These are phyloP conservation scores for Pseudocercospora fijiensis DNA, from an alignment of 2,329 filamentous ascomycete species.

Conservation along the genomic window DNA sequence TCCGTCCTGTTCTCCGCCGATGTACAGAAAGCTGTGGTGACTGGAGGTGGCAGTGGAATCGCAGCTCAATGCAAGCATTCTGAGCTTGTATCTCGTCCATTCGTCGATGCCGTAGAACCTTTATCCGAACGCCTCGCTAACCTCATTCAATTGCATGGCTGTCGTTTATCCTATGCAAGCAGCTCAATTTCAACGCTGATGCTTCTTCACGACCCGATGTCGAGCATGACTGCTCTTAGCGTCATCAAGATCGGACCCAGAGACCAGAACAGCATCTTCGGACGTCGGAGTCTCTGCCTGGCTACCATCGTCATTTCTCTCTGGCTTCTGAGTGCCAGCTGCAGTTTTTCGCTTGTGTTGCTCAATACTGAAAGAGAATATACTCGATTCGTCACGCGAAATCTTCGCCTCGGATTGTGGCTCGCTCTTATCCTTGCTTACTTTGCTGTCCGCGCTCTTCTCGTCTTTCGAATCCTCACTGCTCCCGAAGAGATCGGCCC, in stretches of 20 bases:
- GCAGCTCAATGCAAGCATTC: no score
- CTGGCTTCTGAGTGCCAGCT: neutral
- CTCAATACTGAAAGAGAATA: slow-evolving; percentile 17
- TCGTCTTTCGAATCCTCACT: neutral
- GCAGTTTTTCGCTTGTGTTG: slow-evolving; percentile 3
- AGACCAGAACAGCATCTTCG: slow-evolving; percentile 13
- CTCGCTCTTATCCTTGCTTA: neutral
- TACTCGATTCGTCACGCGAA: slow-evolving; percentile 1
- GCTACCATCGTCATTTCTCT: neutral
- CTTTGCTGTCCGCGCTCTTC: neutral
- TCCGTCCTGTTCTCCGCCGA: neutral
- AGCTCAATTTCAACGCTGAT: neutral
- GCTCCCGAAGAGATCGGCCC: slow-evolving; percentile 17
- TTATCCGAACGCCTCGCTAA: neutral
- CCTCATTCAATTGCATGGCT: neutral
- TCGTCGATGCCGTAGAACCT: neutral
- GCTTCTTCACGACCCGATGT: slow-evolving; percentile 4
- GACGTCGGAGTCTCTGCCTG: neutral
- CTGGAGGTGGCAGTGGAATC: neutral
- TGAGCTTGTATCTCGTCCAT: neutral
- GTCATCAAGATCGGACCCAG: slow-evolving; percentile 10
- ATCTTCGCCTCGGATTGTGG: slow-evolving; percentile 1
- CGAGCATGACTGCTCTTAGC: neutral
- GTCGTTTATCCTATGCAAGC: neutral
- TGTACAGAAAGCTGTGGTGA: neutral